These are phyloP conservation scores for Cenchrus fungigraminus DNA, from an alignment of 176 grass and related monocot species.

Conservation along the genomic window DNA sequence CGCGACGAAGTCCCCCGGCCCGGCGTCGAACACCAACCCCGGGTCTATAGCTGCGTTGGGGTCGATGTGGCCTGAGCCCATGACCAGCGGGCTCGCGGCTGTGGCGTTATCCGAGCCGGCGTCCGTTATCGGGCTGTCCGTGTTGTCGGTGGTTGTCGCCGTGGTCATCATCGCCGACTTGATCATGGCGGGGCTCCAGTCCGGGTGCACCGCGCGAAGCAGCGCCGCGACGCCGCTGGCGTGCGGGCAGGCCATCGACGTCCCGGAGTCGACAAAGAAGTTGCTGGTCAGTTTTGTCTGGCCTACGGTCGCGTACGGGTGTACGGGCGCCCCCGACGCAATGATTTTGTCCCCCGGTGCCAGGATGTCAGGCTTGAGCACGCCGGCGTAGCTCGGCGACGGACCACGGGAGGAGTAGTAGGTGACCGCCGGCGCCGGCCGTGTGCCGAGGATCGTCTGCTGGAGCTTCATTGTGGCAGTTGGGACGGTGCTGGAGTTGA, in stretches of 20 bases:
- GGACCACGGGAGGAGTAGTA: conserved; percentile 62
- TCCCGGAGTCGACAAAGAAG: conserved; percentile 54
- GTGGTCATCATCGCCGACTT: conserved; percentile 89
- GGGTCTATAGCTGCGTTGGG: conserved; percentile 79
- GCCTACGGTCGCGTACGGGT: conserved; percentile 14
- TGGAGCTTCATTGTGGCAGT: conserved; percentile 52
- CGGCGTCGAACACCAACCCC: conserved; percentile 72
- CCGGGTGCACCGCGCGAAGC: conserved; percentile 44
- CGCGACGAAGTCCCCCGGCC: conserved; percentile 56
- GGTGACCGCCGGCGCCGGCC: conserved; percentile 46
- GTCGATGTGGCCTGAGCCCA: conserved; percentile 71
- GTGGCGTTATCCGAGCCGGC: not conserved
- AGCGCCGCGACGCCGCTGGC: conserved; percentile 63
- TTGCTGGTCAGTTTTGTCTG: conserved; percentile 20
- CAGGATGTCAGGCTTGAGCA: conserved; percentile 74
- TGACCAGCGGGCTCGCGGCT: conserved; percentile 53
- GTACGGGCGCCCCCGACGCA: conserved; percentile 39
- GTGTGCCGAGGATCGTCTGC: conserved; percentile 56
- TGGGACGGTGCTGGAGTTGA: conserved; percentile 41
- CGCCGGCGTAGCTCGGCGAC: conserved; percentile 44
- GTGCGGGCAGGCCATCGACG: conserved; percentile 83
- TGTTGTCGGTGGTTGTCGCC: conserved; percentile 53
- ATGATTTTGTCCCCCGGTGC: conserved; percentile 59
- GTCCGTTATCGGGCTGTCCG: conserved; percentile 41
- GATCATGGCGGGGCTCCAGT: conserved; percentile 78